phyloP scores from a whole-genome alignment of 1,284 basidiomycete species.

The Porodaedalea pini region DNA sequence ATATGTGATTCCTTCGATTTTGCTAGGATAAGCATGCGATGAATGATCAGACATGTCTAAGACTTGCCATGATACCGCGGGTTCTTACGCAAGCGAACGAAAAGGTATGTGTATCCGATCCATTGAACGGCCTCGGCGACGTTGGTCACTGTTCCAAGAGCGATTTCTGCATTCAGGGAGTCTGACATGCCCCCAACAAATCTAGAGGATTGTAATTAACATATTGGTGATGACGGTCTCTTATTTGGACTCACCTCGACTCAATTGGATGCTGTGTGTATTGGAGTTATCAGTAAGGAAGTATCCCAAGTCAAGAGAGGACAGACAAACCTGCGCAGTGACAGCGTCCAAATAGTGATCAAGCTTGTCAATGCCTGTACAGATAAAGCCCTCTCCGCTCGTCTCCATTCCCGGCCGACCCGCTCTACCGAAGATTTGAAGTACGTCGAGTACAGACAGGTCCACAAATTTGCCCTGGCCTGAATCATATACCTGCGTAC shows the following conservation, averaged over 20 bases:
- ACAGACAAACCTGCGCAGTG: slow-evolving; percentile 68
- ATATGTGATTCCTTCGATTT: slow-evolving; percentile 65
- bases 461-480: slow-evolving; percentile 88
- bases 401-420: slow-evolving; percentile 95
- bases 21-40: not conserved
- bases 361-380: slow-evolving; percentile 91
- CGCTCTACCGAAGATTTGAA: slow-evolving; percentile 97
- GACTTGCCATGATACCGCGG: slow-evolving; percentile 83
- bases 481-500: slow-evolving; percentile 95
- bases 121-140: slow-evolving; percentile 88
- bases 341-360: slow-evolving; percentile 89
- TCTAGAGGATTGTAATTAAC: slow-evolving; percentile 36
- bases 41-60: not conserved
- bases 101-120: slow-evolving; percentile 97
- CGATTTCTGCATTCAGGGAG: slow-evolving; percentile 92
- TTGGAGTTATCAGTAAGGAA: slow-evolving; percentile 13
- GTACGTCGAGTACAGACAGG: slow-evolving; percentile 91
- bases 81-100: slow-evolving; percentile 93
- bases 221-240: not conserved
- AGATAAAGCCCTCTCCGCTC: slow-evolving; percentile 96
- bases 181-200: slow-evolving; percentile 89
- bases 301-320: not conserved
- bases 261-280: slow-evolving; percentile 83
- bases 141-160: slow-evolving; percentile 91
- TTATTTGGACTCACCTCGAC: slow-evolving; percentile 61